Conservation (phyloP, 305 asterid genomes). For the Solanum chacoense region DNA sequence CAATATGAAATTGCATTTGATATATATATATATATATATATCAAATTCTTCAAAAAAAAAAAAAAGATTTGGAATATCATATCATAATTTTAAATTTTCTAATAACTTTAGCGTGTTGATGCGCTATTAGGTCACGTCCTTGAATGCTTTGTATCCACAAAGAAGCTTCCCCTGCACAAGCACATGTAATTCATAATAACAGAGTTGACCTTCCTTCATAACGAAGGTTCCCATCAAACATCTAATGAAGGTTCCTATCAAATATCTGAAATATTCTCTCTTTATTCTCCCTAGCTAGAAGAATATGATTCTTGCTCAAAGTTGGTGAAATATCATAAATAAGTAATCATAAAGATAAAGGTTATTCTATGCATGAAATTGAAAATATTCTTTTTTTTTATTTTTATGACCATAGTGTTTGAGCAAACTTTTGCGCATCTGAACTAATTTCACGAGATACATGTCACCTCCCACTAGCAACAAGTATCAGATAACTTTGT, state of each 20-base stretch:
- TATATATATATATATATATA: too few relatives aligned
- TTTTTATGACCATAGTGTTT: background rate
- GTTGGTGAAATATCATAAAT: background rate
- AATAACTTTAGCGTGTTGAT: background rate
- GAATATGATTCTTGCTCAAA: background rate
- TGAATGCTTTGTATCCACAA: background rate
- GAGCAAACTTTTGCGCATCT: background rate
- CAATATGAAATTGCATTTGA: too few relatives aligned
- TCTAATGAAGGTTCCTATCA: background rate
- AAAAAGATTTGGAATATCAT: too few relatives aligned
- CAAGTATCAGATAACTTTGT: rapidly evolving
- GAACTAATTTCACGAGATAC: rapidly evolving
- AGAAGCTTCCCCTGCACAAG: background rate
- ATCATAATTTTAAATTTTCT: too few relatives aligned
- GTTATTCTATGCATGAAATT: background rate
- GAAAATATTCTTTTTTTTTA: background rate
- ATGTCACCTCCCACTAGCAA: background rate
- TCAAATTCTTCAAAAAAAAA: too few relatives aligned
- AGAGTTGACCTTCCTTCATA: background rate
- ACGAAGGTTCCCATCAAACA: background rate
- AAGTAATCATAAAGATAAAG: background rate
- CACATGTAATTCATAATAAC: background rate
- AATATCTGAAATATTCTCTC: background rate
- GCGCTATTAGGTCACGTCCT: background rate
- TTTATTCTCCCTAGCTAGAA: background rate